These are phyloP conservation scores for Penicillium vulpinum DNA, from an alignment of 2,329 filamentous ascomycete species.

Conservation along the genomic window DNA sequence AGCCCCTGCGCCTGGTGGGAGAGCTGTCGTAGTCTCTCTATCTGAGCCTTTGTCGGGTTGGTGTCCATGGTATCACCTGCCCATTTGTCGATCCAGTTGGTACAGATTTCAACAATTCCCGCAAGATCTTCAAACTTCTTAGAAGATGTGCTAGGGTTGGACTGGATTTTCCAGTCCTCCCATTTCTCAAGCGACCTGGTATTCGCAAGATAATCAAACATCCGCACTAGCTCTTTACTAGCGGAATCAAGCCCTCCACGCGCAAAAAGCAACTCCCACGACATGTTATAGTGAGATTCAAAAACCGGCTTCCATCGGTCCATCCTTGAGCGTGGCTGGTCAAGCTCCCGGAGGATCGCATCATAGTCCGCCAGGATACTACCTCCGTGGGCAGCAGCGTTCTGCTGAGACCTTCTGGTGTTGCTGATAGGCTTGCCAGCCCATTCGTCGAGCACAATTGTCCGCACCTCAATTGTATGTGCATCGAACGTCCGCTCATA, in stretches of 20 bases:
- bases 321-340: not conserved
- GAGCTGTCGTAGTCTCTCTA: no score
- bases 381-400: not conserved
- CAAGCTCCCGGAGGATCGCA: not conserved
- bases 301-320: not conserved
- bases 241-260: not conserved
- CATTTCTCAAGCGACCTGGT: not conserved
- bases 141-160: not conserved
- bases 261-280: not conserved
- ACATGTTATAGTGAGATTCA: not conserved
- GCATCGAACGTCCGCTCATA: not conserved
- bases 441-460: not conserved
- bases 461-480: not conserved
- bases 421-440: not conserved
- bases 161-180: not conserved
- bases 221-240: not conserved
- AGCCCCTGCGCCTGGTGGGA: no score
- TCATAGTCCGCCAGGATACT: not conserved
- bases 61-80: not conserved
- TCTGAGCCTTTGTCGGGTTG: no score
- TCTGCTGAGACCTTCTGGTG: not conserved
- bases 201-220: not conserved
- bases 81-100: not conserved
- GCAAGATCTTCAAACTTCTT: not conserved
- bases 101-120: not conserved